Evolutionary conservation across 1,139 yeast species (phyloP).

Genomic region (Lodderomyces jiufengensis): DNA sequence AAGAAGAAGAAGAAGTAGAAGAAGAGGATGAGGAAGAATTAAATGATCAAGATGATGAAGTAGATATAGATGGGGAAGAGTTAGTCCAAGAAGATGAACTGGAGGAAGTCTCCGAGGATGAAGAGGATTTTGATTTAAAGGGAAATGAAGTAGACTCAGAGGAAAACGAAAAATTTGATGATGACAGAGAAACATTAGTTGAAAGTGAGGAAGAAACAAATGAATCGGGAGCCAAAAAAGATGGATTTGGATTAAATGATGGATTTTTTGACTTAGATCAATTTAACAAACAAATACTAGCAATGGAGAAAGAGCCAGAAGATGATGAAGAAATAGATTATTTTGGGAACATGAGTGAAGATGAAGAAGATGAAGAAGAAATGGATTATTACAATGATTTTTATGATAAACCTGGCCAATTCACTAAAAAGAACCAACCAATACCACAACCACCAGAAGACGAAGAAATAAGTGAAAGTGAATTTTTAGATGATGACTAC

Average conservation of each 20-base stretch:
- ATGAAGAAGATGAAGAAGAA: conserved; percentile 56
- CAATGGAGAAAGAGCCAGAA: conserved; percentile 51
- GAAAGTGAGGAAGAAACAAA: conserved; percentile 20
- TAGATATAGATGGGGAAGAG: conserved; percentile 16
- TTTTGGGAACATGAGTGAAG: conserved; percentile 54
- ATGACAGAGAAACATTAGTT: conserved; percentile 13
- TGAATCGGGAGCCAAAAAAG: conserved; percentile 38
- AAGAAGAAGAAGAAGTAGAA: conserved; percentile 15
- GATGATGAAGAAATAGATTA: conserved; percentile 58
- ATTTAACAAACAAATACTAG: conserved; percentile 77
- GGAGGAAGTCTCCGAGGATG: conserved; percentile 9
- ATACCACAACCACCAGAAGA: conserved; percentile 19
- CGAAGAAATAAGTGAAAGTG: conserved; percentile 33
- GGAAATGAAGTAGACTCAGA: conserved; percentile 9
- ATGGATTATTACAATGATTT: conserved; percentile 73
- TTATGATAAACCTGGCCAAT: conserved; percentile 51
- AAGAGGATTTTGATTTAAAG: no score
- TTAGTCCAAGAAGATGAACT: conserved; percentile 4
- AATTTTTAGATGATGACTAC: conserved; percentile 43
- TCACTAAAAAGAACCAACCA: conserved; percentile 15
- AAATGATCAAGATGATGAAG: conserved; percentile 17
- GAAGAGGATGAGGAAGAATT: conserved; percentile 15
- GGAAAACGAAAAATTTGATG: conserved; percentile 8
- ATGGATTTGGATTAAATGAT: conserved; percentile 71
- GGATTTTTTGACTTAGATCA: conserved; percentile 83